Base-by-base conservation (phyloP, 306 rosid species). In the Trichosanthes truncata region DNA sequence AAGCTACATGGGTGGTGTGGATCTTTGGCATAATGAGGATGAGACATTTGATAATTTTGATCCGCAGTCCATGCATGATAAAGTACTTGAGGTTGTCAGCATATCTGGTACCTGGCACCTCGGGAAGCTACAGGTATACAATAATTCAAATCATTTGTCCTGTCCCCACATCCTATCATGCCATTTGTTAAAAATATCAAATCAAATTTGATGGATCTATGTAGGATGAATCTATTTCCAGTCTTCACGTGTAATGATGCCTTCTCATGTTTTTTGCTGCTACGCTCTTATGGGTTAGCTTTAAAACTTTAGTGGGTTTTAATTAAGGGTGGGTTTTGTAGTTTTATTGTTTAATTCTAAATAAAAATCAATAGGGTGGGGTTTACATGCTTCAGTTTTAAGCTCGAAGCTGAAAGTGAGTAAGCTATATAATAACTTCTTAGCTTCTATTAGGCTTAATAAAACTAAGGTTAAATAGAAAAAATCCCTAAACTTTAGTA, bases 1-100 rank as follows among this genome's bases (percentile, higher is more conserved):
- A 86, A 96, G 99, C 88, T 96, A 96, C 90, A 96, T 96, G 99
- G 99, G 99, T 52, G 99, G 99, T 76, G 99, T 96, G 79, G 99
- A 96, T 86, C 87, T 96, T 86, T 96, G 99, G 99, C 96, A 93
- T 85, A 96, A 96, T 80, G 99, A 96, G 84, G 98, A 96, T 73
- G 99, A 96, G 40, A 88, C 59, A 79, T 96, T 83, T 86, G 99
- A 96, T 80, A 90, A 90, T 91, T 93, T 96, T 84, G 94, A 93
- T 79, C 97, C 97, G 2, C 99, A 96, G 76, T 96, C 98, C 21
- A 96, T 96, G 99, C 98, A 96, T 84, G 99, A 96, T 88, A 96
- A 91, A 89, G 25, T 91, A 72, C 96, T 96, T 15, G 99, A 96
- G 86, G 98, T 96, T 80, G 99, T 96, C 82, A 89, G 96, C 90